Base-by-base conservation (phyloP, 179 eudicot genomes). In the Silene vulgaris region DNA sequence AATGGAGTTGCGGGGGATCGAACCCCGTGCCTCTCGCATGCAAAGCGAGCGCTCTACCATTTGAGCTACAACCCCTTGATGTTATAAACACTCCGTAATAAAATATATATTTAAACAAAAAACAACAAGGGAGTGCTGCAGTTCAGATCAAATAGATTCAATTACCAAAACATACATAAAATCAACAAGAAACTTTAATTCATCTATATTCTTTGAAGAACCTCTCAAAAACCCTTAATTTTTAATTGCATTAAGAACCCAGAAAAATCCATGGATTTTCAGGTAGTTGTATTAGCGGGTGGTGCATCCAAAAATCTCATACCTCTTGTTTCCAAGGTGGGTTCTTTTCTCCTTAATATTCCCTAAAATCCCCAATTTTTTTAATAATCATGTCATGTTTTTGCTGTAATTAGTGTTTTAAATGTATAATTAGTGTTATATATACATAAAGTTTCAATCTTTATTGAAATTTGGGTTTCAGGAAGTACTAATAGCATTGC, bases 1-100 rank as follows among this genome's bases (percentile, higher is more conserved):
- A 29, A 35, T 90, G 93, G 92, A 90, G 87, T 83, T 89, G 97
- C 91, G 88, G 96, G 96, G 96, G 89, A 92, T 92, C 96, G 93
- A 92, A 92, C 96, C 96, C 90, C 88, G 93, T 90, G 85, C 97
- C 93, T 90, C 97, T 90, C 93, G 93, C 96, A 92, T 90, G 97
- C 96, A 90, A 92, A 92, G 96, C 93, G 92, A 90, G 96, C 96
- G 91, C 97, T 89, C 97, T 92, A 90, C 92, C 91, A 85, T 90
- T 88, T 92, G 96, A 92, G 94, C 96, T 92, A 90, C 93, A 89
- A 86, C 93, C 93, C 93, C 93, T 56, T 57, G 11, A 5, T 71
- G 37, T 7, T 7, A 8, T 40, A 0, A 0, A 0, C 1, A 14
- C 0, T 40, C 48, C 9, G 0, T 8, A 40, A 40, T 8, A 5